Evolutionary conservation across 345 rosid species (phyloP).

Genomic region (Heritiera fomes): DNA sequence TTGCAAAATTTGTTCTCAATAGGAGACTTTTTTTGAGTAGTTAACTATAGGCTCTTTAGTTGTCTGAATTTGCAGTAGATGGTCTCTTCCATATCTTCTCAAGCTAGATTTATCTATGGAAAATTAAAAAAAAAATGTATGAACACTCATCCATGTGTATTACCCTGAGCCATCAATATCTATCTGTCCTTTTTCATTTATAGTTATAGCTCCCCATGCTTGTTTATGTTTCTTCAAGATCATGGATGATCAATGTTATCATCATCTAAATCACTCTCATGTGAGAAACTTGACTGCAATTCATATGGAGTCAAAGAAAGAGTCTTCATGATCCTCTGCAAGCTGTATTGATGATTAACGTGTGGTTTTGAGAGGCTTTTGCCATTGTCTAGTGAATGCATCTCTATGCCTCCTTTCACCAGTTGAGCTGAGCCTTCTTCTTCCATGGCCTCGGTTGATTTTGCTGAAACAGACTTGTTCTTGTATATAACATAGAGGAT

Average conservation of each 20-base stretch:
- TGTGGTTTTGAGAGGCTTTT: constrained; percentile 15
- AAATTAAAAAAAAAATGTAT: too few relatives aligned
- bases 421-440: constrained; percentile 34
- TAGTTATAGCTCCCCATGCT: neutral
- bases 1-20: too few relatives aligned
- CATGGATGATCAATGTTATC: neutral
- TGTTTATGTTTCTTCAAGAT: neutral
- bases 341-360: neutral
- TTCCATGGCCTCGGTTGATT: constrained; percentile 20
- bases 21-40: too few relatives aligned
- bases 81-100: too few relatives aligned
- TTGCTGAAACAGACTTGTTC: constrained; percentile 26
- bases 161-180: neutral
- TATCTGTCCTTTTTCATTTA: neutral
- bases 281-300: constrained; percentile 1
- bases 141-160: neutral
- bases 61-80: too few relatives aligned
- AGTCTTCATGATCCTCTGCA: constrained; percentile 15
- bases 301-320: constrained; percentile 13
- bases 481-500: constrained; percentile 45
- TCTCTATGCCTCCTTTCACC: constrained; percentile 12
- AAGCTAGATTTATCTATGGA: too few relatives aligned
- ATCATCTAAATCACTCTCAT: neutral
- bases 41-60: too few relatives aligned
- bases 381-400: constrained; percentile 1